Percentiles rank a stretch among this genome's conserved stretches.
phyloP scores from a whole-genome alignment of 2,329 filamentous ascomycete species.

The Hypocrella siamensis region DNA sequence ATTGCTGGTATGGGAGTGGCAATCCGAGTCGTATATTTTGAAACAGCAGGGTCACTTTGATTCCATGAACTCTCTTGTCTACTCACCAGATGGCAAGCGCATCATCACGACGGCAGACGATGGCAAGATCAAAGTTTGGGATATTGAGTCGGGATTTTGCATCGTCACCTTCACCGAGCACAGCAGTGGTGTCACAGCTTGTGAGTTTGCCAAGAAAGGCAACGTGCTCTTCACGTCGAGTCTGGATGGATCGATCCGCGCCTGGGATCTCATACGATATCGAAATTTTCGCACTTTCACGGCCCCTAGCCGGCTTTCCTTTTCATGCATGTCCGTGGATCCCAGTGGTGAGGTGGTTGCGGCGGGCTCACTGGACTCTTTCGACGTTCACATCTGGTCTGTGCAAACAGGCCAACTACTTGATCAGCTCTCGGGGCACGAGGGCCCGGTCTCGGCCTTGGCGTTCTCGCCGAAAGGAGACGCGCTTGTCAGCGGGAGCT shows the following conservation, averaged over 20 bases:
- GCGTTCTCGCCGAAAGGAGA: slow-evolving; percentile 79
- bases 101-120: slow-evolving; percentile 93
- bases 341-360: slow-evolving; percentile 93
- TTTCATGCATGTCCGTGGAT: slow-evolving; percentile 90
- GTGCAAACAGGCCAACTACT: slow-evolving; percentile 94
- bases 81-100: slow-evolving; percentile 83
- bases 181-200: slow-evolving; percentile 82
- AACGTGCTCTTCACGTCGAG: slow-evolving; percentile 94
- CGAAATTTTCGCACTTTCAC: slow-evolving; percentile 97
- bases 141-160: slow-evolving; percentile 90
- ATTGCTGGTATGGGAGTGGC: slow-evolving; percentile 98
- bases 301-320: slow-evolving; percentile 77
- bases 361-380: slow-evolving; percentile 87
- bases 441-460: slow-evolving; percentile 79
- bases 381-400: slow-evolving; percentile 96
- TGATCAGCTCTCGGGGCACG: slow-evolving; percentile 79
- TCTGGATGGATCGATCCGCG: slow-evolving; percentile 82
- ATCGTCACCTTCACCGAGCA: slow-evolving; percentile 98
- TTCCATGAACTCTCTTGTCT: slow-evolving; percentile 82
- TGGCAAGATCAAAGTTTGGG: slow-evolving; percentile 98
- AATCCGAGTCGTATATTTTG: slow-evolving; percentile 95
- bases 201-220: slow-evolving; percentile 86
- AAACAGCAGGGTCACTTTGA: slow-evolving; percentile 98
- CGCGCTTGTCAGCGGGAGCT: slow-evolving; percentile 78
- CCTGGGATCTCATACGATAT: slow-evolving; percentile 92